Conservation (phyloP, 371 early-diverging fungal genomes). For the Saksenaea oblongispora region DNA sequence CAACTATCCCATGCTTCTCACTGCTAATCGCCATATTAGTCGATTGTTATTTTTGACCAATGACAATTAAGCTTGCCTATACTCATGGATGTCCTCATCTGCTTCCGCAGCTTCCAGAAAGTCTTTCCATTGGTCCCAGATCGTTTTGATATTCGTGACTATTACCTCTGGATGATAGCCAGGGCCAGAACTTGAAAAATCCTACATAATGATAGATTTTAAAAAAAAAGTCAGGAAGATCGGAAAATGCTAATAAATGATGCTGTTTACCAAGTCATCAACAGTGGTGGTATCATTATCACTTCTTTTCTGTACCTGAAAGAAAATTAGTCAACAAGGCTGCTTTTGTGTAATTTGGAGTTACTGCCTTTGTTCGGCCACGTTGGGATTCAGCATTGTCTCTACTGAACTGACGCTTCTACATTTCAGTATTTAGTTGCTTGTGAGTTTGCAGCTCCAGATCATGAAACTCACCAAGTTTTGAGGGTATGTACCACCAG, state of each 20-base stretch:
- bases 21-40: neutral
- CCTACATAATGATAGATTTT: neutral
- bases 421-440: neutral
- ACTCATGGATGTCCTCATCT: neutral
- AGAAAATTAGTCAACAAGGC: neutral
- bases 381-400: neutral
- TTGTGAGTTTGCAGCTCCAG: neutral
- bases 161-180: neutral
- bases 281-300: neutral
- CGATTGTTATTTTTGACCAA: neutral
- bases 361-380: neutral
- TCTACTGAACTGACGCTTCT: neutral
- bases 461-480: neutral
- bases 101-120: neutral
- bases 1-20: neutral
- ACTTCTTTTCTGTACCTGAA: neutral
- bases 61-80: neutral
- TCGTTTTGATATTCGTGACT: too few species aligned
- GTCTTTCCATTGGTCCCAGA: neutral
- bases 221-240: neutral
- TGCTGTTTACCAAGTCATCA: neutral
- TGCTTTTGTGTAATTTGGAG: neutral
- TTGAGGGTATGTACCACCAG: neutral
- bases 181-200: neutral
- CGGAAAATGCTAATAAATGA: neutral